These are phyloP conservation scores for Zizania latifolia DNA, from an alignment of 176 grass and related monocot genomes.

Conservation along the genomic window DNA sequence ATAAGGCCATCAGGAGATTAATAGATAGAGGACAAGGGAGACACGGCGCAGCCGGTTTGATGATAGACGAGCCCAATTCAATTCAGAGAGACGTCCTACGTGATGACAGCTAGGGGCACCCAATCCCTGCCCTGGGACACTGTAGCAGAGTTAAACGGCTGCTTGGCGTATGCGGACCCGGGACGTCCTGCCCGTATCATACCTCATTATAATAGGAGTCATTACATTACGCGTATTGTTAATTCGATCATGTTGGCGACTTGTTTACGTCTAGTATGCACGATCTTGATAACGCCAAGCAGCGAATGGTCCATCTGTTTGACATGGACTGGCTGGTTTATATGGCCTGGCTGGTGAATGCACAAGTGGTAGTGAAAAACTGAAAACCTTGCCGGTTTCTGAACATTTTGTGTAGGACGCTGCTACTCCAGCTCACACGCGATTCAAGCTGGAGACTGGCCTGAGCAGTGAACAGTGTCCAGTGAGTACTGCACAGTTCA, in stretches of 20 bases:
- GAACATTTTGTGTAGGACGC: not conserved
- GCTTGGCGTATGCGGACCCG: not conserved
- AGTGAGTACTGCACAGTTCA: not conserved
- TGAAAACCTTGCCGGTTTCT: not conserved
- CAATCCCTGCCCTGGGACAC: not conserved
- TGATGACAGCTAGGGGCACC: constrained; percentile 28
- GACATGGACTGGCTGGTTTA: too few species aligned
- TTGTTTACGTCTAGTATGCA: not conserved
- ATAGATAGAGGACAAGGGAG: not conserved
- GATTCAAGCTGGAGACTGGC: too few species aligned
- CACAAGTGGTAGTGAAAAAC: not conserved
- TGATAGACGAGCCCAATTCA: too few species aligned
- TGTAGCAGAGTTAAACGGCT: not conserved
- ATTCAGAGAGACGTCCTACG: too few species aligned
- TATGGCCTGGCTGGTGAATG: not conserved
- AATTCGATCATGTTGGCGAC: not conserved
- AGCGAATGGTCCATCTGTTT: too few species aligned
- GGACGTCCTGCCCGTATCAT: not conserved
- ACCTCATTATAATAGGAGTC: not conserved
- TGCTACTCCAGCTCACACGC: not conserved
- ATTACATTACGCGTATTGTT: not conserved
- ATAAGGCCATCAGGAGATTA: not conserved
- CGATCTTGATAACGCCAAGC: not conserved
- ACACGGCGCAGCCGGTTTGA: constrained; percentile 39
- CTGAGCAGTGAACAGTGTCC: too few species aligned